Percentiles rank a stretch among this genome's conserved stretches.
phyloP scores from a whole-genome alignment of 2,329 filamentous ascomycete genomes.

The Penicillium capsulatum region DNA sequence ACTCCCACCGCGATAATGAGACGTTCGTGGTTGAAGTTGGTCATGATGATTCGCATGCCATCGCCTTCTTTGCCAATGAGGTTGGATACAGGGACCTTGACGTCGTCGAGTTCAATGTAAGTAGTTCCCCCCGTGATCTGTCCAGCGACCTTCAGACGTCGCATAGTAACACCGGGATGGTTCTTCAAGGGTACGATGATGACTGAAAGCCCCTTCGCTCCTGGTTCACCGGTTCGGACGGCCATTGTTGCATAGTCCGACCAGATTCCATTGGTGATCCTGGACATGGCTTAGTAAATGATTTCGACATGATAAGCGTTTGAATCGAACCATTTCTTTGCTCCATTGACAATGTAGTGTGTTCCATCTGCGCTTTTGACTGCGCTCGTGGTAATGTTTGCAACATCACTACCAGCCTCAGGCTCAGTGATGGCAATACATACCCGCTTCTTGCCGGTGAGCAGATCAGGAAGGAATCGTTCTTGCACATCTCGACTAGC shows the following conservation, averaged over 20 bases:
- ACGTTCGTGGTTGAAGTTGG: slow-evolving; percentile 76
- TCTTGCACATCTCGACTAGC: slow-evolving; percentile 60
- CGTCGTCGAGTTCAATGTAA: slow-evolving; percentile 71
- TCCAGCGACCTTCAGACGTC: slow-evolving; percentile 63
- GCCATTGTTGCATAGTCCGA: slow-evolving; percentile 66
- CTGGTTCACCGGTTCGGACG: slow-evolving; percentile 65
- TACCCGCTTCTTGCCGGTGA: slow-evolving; percentile 61
- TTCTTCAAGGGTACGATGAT: slow-evolving; percentile 67
- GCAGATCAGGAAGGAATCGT: slow-evolving; percentile 62
- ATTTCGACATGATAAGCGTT: neutral
- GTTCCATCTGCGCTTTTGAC: slow-evolving; percentile 59
- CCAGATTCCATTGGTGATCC: slow-evolving; percentile 70
- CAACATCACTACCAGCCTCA: slow-evolving; percentile 68
- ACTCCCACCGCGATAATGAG: slow-evolving; percentile 62
- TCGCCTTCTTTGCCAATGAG: slow-evolving; percentile 65
- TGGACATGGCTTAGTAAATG: slow-evolving; percentile 18
- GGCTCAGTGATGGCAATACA: slow-evolving; percentile 80
- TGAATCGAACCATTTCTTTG: slow-evolving; percentile 64
- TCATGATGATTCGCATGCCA: slow-evolving; percentile 73
- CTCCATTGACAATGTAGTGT: slow-evolving; percentile 67
- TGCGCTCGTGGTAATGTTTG: slow-evolving; percentile 67
- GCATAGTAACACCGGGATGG: slow-evolving; percentile 63
- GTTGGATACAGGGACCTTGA: slow-evolving; percentile 66
- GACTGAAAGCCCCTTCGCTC: slow-evolving; percentile 60
- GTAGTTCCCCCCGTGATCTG: slow-evolving; percentile 65